Evolutionary conservation across 345 rosid genomes (phyloP).

Genomic region (Triadica sebifera): DNA sequence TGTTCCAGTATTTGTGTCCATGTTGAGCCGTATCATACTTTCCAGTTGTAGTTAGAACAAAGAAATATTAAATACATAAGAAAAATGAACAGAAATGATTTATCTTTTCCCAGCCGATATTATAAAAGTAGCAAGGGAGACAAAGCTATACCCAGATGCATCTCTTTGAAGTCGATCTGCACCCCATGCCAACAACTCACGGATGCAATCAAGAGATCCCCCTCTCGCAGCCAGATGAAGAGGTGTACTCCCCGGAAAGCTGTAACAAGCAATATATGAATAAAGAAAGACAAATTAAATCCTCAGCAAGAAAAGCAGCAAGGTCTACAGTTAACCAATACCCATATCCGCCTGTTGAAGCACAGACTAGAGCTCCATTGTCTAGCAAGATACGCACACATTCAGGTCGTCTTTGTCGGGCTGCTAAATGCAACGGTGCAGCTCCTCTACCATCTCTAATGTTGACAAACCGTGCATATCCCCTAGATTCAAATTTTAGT

Average conservation of each 20-base stretch:
- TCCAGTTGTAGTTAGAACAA: background rate
- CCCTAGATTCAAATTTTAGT: constrained; percentile 48
- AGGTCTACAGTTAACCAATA: constrained; percentile 30
- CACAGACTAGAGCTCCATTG: constrained; percentile 90
- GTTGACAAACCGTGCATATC: constrained; percentile 88
- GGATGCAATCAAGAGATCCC: constrained; percentile 90
- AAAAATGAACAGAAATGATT: background rate
- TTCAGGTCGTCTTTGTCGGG: constrained; percentile 80
- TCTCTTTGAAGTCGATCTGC: constrained; percentile 97
- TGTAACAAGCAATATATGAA: constrained; percentile 36
- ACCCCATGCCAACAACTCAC: constrained; percentile 92
- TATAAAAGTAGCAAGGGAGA: background rate
- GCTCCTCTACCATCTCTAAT: constrained; percentile 91
- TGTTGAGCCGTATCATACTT: background rate
- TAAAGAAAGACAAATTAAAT: constrained; percentile 10
- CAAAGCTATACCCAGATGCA: constrained; percentile 63
- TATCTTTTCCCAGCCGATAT: background rate
- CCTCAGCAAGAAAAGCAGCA: background rate
- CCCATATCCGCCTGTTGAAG: constrained; percentile 93
- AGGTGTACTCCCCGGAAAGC: constrained; percentile 90
- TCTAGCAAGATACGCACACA: constrained; percentile 82
- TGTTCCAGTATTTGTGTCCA: too few relatives aligned
- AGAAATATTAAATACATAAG: background rate
- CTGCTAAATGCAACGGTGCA: constrained; percentile 91
- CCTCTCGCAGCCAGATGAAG: constrained; percentile 99